phyloP scores from a whole-genome alignment of 2,329 filamentous ascomycete species.

The Knoxdaviesia proteae region DNA sequence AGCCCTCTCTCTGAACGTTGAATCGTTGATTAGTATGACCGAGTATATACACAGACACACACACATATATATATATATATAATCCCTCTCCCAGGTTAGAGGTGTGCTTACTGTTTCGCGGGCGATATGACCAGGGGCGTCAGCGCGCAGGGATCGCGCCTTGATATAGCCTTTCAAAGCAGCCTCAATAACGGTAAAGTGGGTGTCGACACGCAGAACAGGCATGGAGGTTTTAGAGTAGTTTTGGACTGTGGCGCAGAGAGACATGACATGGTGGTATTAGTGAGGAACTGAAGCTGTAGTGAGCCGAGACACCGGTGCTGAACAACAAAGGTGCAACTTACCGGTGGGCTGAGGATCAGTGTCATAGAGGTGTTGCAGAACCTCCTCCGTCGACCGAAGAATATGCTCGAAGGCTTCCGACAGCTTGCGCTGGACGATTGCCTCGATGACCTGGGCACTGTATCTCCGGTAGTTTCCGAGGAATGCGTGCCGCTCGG shows the following conservation, averaged over 20 bases:
- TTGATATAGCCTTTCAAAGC: conserved; percentile 75
- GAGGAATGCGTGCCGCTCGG: conserved; percentile 83
- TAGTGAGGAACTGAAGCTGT: background rate
- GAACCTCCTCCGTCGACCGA: conserved; percentile 49
- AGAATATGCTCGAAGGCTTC: conserved; percentile 81
- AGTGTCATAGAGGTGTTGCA: conserved; percentile 57
- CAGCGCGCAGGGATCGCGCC: conserved; percentile 29
- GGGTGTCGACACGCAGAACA: conserved; percentile 66
- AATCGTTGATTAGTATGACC: background rate
- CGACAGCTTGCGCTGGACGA: conserved; percentile 61
- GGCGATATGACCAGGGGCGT: conserved; percentile 1
- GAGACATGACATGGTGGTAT: background rate
- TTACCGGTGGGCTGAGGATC: conserved; percentile 45
- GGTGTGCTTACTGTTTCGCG: background rate
- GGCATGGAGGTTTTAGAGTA: conserved; percentile 51
- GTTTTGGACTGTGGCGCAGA: conserved; percentile 19
- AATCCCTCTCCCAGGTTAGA: too few relatives aligned
- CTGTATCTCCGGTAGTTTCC: conserved; percentile 91
- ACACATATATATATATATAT: too few relatives aligned
- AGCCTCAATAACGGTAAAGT: conserved; percentile 76
- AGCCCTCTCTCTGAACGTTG: conserved; percentile 10
- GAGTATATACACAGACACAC: background rate
- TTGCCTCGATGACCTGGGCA: conserved; percentile 65
- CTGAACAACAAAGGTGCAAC: conserved; percentile 8
- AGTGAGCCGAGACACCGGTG: background rate